Base-by-base conservation (phyloP, 176 grass and related monocot genomes). In the Zizania latifolia region DNA sequence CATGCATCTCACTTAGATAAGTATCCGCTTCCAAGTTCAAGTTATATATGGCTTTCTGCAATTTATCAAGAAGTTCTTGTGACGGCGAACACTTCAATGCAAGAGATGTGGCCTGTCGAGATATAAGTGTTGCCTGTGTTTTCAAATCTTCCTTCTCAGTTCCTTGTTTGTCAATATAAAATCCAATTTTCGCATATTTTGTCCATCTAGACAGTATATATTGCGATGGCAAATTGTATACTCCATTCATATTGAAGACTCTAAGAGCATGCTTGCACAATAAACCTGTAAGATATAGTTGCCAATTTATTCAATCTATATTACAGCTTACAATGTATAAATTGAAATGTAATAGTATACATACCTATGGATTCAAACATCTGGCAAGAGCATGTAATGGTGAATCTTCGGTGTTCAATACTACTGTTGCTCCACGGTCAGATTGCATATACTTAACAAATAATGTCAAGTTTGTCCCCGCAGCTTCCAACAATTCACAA, bases 401-500 rank as follows among this genome's bases (percentile, higher is more conserved):
- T 39, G 65, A 39, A 62, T 16, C 27, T 16, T 15, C 13, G 2
- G 28, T 37, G 19, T 65, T 65, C 2, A 65, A 23, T 1, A 84
- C 76, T 39, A 85, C 77, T 24, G 72, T 40, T 3, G 62, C 87
- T 43, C 4, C 64, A 43, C 33, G 24, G 46, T 81, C 8, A 38
- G 16, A 65, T 0, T 65, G 0, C 62, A 65, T 38, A 38, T n/a
- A 23, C 62, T 22, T 37, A 65, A 65, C 75, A 62, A 84, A 80
- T 68, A 80, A 81, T 83, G 70, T 74, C 46, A 69, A 70, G 33
- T 70, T 59, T 9, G 72, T 3, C 81, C 86, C 74, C 19, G 68
- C 74, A 62, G 66, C 82, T 45, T 71, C 70, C 24, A 89, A 48
- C 27, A 68, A 75, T 40, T 88, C 65, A 33, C 73, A 88, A 51